Percentiles rank a stretch among this genome's conserved stretches.
These are phyloP conservation scores for Ajuga reptans DNA, from an alignment of 305 asterid species.

Conservation along the genomic window DNA sequence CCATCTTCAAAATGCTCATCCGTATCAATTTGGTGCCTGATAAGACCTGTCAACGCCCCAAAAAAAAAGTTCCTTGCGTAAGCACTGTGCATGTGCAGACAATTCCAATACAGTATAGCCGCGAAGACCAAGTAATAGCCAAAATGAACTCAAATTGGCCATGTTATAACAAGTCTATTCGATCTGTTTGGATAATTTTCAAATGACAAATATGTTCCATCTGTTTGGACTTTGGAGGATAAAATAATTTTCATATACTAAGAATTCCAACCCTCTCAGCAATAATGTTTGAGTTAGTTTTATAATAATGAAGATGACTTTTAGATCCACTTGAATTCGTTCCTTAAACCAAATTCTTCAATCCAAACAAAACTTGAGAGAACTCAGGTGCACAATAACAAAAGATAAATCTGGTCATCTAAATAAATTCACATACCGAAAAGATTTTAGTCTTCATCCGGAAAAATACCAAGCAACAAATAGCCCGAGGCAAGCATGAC, in stretches of 20 bases:
- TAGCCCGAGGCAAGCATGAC: not conserved
- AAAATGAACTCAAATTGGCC: not conserved
- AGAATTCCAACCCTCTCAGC: not conserved
- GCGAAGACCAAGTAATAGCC: not conserved
- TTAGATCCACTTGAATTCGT: not conserved
- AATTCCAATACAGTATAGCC: not conserved
- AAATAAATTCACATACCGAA: not conserved
- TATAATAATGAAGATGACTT: not conserved
- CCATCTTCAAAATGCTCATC: constrained; percentile 39
- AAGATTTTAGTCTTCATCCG: not conserved
- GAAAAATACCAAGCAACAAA: not conserved
- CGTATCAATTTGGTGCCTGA: constrained; percentile 30
- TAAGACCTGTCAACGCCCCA: constrained; percentile 39
- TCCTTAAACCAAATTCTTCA: not conserved
- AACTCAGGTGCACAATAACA: not conserved
- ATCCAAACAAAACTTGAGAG: not conserved
- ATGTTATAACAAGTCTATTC: not conserved
- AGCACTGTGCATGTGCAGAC: not conserved
- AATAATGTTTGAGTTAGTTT: not conserved
- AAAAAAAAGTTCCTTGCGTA: constrained; percentile 14
- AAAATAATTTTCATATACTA: not conserved
- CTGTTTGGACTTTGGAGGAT: not conserved
- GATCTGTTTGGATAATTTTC: not conserved
- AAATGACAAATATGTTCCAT: not conserved
- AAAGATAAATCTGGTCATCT: constrained; percentile 8